Evolutionary conservation across 139 green algal species (phyloP).

Genomic region (Pycnococcus provasolii): DNA sequence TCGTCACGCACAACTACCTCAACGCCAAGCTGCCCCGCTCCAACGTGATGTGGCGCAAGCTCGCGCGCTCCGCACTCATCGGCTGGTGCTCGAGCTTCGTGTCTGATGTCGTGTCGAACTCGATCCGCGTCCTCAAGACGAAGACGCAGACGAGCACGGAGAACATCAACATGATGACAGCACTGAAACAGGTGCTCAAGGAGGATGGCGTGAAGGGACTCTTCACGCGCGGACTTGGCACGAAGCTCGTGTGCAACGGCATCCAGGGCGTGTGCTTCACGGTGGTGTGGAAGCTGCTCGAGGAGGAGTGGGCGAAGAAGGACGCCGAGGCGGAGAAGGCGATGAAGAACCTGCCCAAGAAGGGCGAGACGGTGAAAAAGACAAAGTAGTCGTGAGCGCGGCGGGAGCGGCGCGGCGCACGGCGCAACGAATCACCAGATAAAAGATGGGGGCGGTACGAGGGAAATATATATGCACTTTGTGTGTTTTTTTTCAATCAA

Average conservation of each 20-base stretch:
- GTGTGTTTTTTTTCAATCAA: too few relatives aligned
- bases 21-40: constrained; percentile 49
- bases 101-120: constrained; percentile 76
- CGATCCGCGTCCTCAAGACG: constrained; percentile 82
- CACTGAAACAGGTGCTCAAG: constrained; percentile 51
- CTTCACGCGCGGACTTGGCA: constrained; percentile 67
- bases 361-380: background rate
- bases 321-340: constrained; percentile 4
- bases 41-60: constrained; percentile 49
- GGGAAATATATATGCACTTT: too few relatives aligned
- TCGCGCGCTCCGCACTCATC: constrained; percentile 69
- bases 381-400: too few relatives aligned
- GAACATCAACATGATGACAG: constrained; percentile 56
- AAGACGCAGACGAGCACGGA: constrained; percentile 66
- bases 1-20: constrained; percentile 53
- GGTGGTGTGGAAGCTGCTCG: constrained; percentile 25
- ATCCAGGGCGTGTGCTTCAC: constrained; percentile 39
- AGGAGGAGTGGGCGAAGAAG: constrained; percentile 14
- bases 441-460: too few relatives aligned
- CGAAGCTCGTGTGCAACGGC: constrained; percentile 72
- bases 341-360: background rate
- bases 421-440: too few relatives aligned
- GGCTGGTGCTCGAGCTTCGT: constrained; percentile 68
- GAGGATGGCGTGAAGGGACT: constrained; percentile 71
- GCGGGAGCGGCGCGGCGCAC: too few relatives aligned